Conservation (phyloP, 2,329 filamentous ascomycete genomes). For the Xylaria digitata region DNA sequence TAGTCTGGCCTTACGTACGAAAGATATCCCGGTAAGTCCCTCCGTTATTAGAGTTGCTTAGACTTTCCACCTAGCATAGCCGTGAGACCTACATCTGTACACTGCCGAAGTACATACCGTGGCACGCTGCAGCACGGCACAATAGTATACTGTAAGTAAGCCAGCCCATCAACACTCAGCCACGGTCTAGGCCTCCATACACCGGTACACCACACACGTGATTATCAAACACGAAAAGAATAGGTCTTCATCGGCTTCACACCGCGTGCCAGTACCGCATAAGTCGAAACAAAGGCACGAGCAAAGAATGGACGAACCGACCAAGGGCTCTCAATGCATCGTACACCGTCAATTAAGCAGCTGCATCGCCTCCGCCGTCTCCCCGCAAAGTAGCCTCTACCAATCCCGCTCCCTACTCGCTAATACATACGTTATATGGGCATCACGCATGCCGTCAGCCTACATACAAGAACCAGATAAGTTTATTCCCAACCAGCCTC, state of each 20-base stretch:
- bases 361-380: background rate
- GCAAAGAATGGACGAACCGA: background rate
- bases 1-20: background rate
- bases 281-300: background rate
- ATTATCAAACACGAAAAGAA: background rate
- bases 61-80: background rate
- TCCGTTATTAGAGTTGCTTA: background rate
- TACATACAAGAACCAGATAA: background rate
- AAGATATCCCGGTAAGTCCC: background rate
- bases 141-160: background rate
- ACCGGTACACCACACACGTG: background rate
- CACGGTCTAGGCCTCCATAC: background rate
- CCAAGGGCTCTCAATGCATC: background rate
- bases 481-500: background rate
- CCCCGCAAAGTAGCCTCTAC: background rate
- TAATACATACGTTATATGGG: background rate
- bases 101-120: background rate
- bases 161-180: background rate
- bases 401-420: background rate
- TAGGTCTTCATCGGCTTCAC: background rate
- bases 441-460: slow-evolving; percentile 3
- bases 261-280: background rate
- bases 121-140: background rate
- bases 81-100: background rate
- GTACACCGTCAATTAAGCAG: background rate